Base-by-base conservation (phyloP, 306 rosid genomes). In the Cicer yamashitae region DNA sequence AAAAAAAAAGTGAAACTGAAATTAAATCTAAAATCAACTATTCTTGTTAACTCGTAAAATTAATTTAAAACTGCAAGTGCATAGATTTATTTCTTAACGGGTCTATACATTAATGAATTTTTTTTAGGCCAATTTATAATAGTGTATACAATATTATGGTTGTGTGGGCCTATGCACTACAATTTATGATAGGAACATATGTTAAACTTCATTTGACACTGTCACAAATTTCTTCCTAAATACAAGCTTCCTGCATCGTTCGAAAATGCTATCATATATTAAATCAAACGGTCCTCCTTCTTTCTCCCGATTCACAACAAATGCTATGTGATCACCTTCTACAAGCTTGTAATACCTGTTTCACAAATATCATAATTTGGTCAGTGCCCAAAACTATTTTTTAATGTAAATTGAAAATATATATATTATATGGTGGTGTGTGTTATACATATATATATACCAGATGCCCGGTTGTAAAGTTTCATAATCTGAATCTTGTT, bases 201-300 rank as follows among this genome's bases (percentile, higher is more conserved):
- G 53, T 6, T n/a, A 50, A 12, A 17, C 39, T 80, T 91, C 84
- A 71, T 88, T 84, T 17, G 94, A 92, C 71, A 93, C 13, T 10
- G 87, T 88, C 66, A 83, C 90, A 65, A 63, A 89, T 9, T 86
- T 79, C 84, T 82, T 91, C 81, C 88, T 88, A 77, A 88, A 91
- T 20, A 79, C 96, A 76, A 91, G 96, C 71, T 91, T 91, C 82
- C 96, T 89, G 87, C 97, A 93, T 4, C 97, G 93, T 84, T 91
- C 88, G 57, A 93, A 93, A 80, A 93, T 93, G 48, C 91, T 84
- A 68, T 93, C 92, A 62, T 93, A 93, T 76, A 93, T 82, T 10
- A 89, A 67, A 75, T 93, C 98, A 85, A 93, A 93, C 52, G 90
- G 86, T 73, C 91, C 90, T 65, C 94, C 98, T 20, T 96, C 97